These are phyloP conservation scores for Ulota crispa DNA, from an alignment of 225 moss, liverwort and hornwort species.

Conservation along the genomic window DNA sequence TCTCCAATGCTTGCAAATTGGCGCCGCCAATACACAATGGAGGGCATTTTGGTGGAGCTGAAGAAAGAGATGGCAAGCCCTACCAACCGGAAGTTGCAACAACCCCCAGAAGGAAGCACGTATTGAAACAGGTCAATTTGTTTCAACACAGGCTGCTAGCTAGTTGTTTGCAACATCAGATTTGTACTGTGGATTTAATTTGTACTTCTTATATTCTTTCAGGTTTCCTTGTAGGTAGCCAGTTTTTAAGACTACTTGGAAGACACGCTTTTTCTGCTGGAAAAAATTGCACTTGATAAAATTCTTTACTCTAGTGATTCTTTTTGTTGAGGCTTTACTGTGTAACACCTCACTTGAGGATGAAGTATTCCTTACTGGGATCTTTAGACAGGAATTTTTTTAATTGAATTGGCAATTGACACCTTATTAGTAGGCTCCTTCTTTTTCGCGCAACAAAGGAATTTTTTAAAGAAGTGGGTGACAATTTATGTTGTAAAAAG, in stretches of 20 bases:
- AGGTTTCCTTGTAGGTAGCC: slow-evolving; percentile 14
- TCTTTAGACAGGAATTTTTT: neutral
- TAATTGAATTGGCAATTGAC: neutral
- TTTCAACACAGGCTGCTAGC: neutral
- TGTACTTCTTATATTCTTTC: neutral
- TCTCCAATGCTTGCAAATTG: slow-evolving; percentile 92
- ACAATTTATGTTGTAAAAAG: neutral
- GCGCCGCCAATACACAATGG: slow-evolving; percentile 93
- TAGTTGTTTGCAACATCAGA: slow-evolving; percentile 1
- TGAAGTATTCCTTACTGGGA: neutral
- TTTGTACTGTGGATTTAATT: slow-evolving; percentile 15
- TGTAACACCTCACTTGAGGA: neutral
- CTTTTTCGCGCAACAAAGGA: neutral
- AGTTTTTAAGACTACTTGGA: slow-evolving; percentile 9
- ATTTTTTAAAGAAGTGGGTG: neutral
- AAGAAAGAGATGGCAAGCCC: slow-evolving; percentile 92
- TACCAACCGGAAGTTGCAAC: slow-evolving; percentile 84
- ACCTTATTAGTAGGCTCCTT: neutral
- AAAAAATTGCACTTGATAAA: neutral
- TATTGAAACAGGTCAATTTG: slow-evolving; percentile 37
- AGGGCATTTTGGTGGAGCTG: slow-evolving; percentile 81
- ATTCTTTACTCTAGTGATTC: neutral
- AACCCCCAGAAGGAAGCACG: slow-evolving; percentile 91
- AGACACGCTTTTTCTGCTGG: slow-evolving; percentile 15
- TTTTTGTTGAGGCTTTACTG: neutral